Evolutionary conservation across 148 eudicot genomes (phyloP).

Genomic region (Cornus controversa): DNA sequence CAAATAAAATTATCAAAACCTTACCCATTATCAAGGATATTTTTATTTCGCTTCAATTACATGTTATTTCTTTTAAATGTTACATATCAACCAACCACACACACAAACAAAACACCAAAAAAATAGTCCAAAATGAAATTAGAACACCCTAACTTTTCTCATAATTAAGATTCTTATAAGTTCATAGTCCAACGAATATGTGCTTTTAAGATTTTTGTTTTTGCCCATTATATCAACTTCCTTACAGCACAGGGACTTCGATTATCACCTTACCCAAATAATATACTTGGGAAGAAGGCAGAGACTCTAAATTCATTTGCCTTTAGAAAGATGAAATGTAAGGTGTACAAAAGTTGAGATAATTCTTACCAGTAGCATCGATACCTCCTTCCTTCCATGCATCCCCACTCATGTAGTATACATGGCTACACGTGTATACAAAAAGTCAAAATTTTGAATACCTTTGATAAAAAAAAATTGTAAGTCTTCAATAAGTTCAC

Average conservation of each 20-base stretch:
- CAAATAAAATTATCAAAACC: too few relatives aligned
- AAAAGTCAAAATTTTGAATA: conserved; percentile 21
- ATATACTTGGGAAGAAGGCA: neutral
- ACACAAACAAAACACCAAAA: too few relatives aligned
- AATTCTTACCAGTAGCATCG: conserved; percentile 88
- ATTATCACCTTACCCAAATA: neutral
- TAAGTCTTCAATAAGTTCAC: neutral
- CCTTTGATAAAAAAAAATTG: neutral
- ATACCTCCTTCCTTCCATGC: conserved; percentile 99
- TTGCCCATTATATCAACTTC: neutral
- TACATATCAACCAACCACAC: neutral
- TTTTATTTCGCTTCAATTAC: neutral
- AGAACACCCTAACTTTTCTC: too few relatives aligned
- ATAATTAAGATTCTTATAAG: too few relatives aligned
- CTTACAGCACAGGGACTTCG: neutral
- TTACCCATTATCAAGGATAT: too few relatives aligned
- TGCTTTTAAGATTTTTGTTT: too few relatives aligned
- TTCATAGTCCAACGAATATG: too few relatives aligned
- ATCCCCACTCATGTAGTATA: conserved; percentile 99
- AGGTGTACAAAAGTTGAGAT: too few relatives aligned
- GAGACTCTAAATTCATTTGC: too few relatives aligned
- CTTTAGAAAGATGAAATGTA: too few relatives aligned
- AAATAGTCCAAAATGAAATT: too few relatives aligned
- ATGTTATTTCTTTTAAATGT: neutral
- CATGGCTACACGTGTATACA: conserved; percentile 61